These are phyloP conservation scores for Kwoniella mangroviensis DNA, from an alignment of 768 basidiomycete genomes.

Conservation along the genomic window DNA sequence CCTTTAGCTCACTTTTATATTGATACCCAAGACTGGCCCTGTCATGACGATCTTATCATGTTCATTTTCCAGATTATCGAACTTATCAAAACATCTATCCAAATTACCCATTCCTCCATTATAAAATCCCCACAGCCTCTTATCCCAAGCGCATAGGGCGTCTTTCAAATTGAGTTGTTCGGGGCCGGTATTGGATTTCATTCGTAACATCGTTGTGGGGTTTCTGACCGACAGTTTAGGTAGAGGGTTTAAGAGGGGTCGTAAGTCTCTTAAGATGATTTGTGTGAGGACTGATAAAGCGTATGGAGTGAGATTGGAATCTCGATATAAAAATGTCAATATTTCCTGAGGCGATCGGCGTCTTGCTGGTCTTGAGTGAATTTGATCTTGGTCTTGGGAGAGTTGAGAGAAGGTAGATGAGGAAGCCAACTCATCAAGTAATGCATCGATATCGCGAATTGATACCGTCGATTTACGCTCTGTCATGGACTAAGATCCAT, in stretches of 20 bases:
- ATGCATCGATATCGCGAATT: conserved; percentile 65
- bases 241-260: conserved; percentile 75
- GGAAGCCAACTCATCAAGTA: conserved; percentile 77
- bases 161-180: conserved; percentile 65
- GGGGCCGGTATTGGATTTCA: conserved; percentile 66
- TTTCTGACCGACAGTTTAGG: conserved; percentile 58
- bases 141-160: conserved; percentile 77
- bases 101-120: conserved; percentile 64
- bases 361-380: not conserved
- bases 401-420: conserved; percentile 67
- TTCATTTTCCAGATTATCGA: conserved; percentile 56
- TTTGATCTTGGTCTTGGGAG: conserved; percentile 27
- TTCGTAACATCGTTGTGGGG: conserved; percentile 63
- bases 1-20: conserved; percentile 64
- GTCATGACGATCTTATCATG: conserved; percentile 28
- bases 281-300: conserved; percentile 77
- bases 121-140: conserved; percentile 65
- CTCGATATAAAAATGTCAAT: conserved; percentile 67
- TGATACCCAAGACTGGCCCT: conserved; percentile 65
- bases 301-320: conserved; percentile 63
- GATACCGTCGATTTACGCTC: conserved; percentile 54
- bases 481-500: conserved; percentile 7
- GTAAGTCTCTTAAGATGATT: conserved; percentile 84
- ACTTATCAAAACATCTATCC: conserved; percentile 63
- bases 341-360: conserved; percentile 49